Base-by-base conservation (phyloP, 768 basidiomycete genomes). In the Lactarius quietus region DNA sequence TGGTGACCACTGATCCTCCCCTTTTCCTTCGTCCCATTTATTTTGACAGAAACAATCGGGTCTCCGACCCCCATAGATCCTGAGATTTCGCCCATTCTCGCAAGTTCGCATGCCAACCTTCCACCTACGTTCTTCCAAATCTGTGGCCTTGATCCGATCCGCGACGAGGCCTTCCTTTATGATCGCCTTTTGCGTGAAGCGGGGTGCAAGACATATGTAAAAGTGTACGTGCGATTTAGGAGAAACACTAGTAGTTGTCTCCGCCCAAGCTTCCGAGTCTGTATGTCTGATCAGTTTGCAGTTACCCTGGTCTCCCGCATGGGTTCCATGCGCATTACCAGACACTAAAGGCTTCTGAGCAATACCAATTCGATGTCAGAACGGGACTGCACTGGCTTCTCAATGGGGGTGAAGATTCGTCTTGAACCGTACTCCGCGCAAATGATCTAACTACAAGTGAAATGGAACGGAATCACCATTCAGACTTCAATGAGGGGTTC, bases 111-210 rank as follows among this genome's bases (percentile, higher is more conserved):
- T 36, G 29, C 23, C 20, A 52, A 26, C 9, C n/a, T 68, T 23
- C 45, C 52, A 9, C 62, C 62, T 35, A 20, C 43, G 10, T 54
- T 53, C 23, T 31, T 63, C 15, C 57, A 61, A 45, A 35, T 57
- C n/a, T 52, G 53, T n/a, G 45, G 58, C 7, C 20, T 65, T 29
- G 53, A 65, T 39, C 45, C 56, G 28, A 56, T 67, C 62, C 62
- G 62, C 3, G 65, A 57, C 38, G 62, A 62, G 20, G 36, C 28
- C 0, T 38, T 67, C 23, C 62, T 67, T 18, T 66, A 66, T 29
- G 48, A 36, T 1, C 52, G 29, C 28, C 17, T 67, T 39, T 35
- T 67, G 26, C 36, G 41, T 4, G 56, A 45, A 38, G 53, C 55
- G 15, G 59, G 39, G 9, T 23, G 55, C 35, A 61, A 31, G 23